These are phyloP conservation scores for Camelina hispida DNA, from an alignment of 345 rosid genomes.

Conservation along the genomic window DNA sequence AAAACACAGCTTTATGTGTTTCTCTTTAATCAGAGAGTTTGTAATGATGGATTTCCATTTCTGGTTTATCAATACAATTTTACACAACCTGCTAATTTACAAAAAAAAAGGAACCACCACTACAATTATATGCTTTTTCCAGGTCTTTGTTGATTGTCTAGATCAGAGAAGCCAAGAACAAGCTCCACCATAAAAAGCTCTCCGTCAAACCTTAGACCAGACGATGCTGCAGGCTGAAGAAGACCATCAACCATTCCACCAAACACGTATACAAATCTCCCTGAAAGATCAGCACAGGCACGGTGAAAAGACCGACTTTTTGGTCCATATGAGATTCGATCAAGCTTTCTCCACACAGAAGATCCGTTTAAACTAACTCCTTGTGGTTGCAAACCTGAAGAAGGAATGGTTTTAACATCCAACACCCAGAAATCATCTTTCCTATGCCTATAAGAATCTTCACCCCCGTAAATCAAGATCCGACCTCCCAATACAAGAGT, in stretches of 20 bases:
- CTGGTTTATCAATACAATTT: constrained; percentile 18
- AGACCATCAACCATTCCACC: constrained; percentile 94
- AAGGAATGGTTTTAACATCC: constrained; percentile 58
- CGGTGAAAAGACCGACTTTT: constrained; percentile 78
- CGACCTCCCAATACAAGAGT: constrained; percentile 70
- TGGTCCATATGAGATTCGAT: constrained; percentile 59
- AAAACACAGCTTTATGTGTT: constrained; percentile 6
- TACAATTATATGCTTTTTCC: constrained; percentile 16
- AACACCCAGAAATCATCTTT: constrained; percentile 92
- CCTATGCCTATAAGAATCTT: constrained; percentile 78
- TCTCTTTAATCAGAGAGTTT: constrained; percentile 2
- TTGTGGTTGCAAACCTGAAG: constrained; percentile 48
- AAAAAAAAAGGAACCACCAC: constrained; percentile 7
- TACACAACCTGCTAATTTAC: constrained; percentile 23
- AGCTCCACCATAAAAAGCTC: constrained; percentile 81
- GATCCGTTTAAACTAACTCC: constrained; percentile 44
- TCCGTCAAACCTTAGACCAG: constrained; percentile 73
- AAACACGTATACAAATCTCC: constrained; percentile 66
- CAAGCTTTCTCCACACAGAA: constrained; percentile 68
- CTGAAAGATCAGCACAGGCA: constrained; percentile 73
- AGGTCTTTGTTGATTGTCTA: constrained; percentile 34
- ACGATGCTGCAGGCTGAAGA: constrained; percentile 56
- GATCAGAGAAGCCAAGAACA: constrained; percentile 51
- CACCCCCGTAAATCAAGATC: constrained; percentile 87
- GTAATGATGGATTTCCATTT: constrained; percentile 5